Evolutionary conservation across 345 rosid species (phyloP), one percentile per base, ranked within the genome.

Genomic region (Psidium friedrichsthalianum): DNA sequence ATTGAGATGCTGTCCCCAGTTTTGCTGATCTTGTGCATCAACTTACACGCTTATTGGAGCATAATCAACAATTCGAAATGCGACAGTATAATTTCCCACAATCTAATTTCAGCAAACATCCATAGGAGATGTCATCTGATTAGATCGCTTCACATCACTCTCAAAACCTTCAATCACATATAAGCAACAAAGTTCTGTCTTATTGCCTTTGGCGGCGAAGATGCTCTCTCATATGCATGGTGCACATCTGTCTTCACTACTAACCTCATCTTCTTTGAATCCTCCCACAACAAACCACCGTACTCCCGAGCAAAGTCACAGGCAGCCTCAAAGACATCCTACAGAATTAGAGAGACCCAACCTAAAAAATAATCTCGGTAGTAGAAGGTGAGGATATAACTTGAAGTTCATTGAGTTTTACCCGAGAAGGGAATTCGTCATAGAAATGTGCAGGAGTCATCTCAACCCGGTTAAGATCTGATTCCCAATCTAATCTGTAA

Each of bases 401-500:
- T 51, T 74, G 61, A 86, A 86, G 88, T 27, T 84, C 29, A 55
- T 13, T 3, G 32, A 52, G 24, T 56, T 83, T 89, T 93, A 97
- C 99, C 92, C 92, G 89, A 3, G 98, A 89, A 58, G 98, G 98
- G 89, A 97, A 97, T 85, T 95, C 99, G 36, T 96, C 98, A 58
- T 94, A 95, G 85, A 92, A 89, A 89, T 97, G 93, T 10, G 96
- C 91, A 58, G 92, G 94, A 10, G 93, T 92, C 93, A 89, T 93
- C 92, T 97, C 99, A 55, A 95, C 96, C 89, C 99, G 93, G 87
- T 97, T 95, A 86, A 97, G 86, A 91, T 97, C 99, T 11, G 95
- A 40, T 90, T 97, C 99, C 99, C 99, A 96, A 91, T 91, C 98
- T 92, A 89, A 97, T 96, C 98, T 97, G 91, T 56, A 86, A 87